Conservation (phyloP, 2,329 filamentous ascomycete species). For the Fusarium sp. region DNA sequence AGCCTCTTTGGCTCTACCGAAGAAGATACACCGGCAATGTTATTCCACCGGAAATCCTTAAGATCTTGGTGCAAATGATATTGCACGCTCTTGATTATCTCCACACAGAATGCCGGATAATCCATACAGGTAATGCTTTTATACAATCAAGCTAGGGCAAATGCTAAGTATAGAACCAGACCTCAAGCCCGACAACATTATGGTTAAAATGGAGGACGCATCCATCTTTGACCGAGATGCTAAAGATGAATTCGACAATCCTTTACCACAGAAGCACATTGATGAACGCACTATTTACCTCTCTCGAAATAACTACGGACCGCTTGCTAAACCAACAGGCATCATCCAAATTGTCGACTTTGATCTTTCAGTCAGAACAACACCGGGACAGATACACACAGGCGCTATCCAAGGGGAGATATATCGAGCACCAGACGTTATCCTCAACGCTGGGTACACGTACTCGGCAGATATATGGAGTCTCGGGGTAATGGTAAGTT, state of each 20-base stretch:
- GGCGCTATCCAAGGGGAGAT: slow-evolving; percentile 27
- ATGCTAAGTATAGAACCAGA: not conserved
- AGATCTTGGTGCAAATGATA: slow-evolving; percentile 36
- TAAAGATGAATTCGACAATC: slow-evolving; percentile 30
- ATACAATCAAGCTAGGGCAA: not conserved
- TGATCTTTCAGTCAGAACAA: slow-evolving; percentile 11
- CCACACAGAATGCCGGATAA: slow-evolving; percentile 32
- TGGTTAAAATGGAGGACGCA: slow-evolving; percentile 31
- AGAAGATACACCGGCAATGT: slow-evolving; percentile 29
- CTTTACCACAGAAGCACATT: slow-evolving; percentile 32
- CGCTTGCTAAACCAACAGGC: slow-evolving; percentile 20
- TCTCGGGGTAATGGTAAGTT: slow-evolving; percentile 34
- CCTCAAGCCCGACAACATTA: slow-evolving; percentile 37
- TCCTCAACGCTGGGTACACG: slow-evolving; percentile 31
- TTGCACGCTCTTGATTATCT: slow-evolving; percentile 38
- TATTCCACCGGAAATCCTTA: slow-evolving; percentile 30
- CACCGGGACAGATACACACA: not conserved
- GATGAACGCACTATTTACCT: slow-evolving; percentile 33
- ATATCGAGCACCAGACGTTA: slow-evolving; percentile 37
- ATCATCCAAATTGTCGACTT: slow-evolving; percentile 35
- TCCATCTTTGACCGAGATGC: slow-evolving; percentile 29
- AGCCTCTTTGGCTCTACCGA: slow-evolving; percentile 40
- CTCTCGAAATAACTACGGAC: slow-evolving; percentile 36
- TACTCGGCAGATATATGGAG: slow-evolving; percentile 39
- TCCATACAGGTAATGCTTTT: slow-evolving; percentile 32